Conservation (phyloP, 2,329 filamentous ascomycete species). For the Aspergillus glaucus region DNA sequence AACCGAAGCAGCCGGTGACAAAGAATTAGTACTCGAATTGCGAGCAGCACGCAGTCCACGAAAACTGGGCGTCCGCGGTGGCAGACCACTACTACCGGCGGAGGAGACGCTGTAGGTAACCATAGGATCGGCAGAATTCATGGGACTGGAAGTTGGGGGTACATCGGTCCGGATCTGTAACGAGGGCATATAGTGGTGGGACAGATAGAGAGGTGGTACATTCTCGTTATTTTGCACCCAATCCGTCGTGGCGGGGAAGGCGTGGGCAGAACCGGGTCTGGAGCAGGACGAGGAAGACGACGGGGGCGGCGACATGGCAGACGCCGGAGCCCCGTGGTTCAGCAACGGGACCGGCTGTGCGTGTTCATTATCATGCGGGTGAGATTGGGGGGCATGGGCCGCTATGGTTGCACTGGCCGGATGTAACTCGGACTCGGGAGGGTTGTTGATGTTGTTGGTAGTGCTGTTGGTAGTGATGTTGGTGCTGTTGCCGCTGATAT, state of each 20-base stretch:
- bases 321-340: constrained; percentile 7
- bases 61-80: constrained; percentile 40
- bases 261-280: neutral
- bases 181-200: constrained; percentile 15
- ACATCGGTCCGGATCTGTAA: constrained; percentile 32
- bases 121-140: constrained; percentile 26
- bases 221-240: constrained; percentile 7
- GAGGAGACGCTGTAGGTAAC: constrained; percentile 38
- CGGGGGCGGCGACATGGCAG: neutral
- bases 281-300: neutral
- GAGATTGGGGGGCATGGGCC: constrained; percentile 2
- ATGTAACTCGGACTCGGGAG: constrained; percentile 11
- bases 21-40: constrained; percentile 37
- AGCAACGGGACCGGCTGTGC: constrained; percentile 5
- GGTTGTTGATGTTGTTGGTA: constrained; percentile 1
- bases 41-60: constrained; percentile 32
- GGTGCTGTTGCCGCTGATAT: too few species aligned
- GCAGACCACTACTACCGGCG: constrained; percentile 27
- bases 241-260: constrained; percentile 3
- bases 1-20: constrained; percentile 59
- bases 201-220: constrained; percentile 4
- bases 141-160: constrained; percentile 17
- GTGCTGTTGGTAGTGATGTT: too few species aligned
- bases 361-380: constrained; percentile 11
- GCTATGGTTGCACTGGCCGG: constrained; percentile 8